Percentiles rank a stretch among this genome's conserved stretches.
Conservation (phyloP, 1,139 yeast species). For the Kodamaea suecica region DNA sequence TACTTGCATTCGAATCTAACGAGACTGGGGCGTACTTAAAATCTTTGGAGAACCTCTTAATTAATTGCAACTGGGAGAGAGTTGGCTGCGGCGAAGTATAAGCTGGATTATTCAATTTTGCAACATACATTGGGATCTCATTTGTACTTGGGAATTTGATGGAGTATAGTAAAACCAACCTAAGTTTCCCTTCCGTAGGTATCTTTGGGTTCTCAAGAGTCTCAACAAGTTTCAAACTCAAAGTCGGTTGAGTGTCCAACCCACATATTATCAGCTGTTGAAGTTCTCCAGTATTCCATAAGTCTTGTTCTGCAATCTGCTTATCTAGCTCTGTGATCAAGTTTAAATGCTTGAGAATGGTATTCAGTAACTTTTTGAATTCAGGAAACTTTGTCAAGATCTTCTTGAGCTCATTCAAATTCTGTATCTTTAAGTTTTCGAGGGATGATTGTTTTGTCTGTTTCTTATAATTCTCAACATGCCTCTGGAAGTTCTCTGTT, state of each 20-base stretch:
- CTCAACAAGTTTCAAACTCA: slow-evolving; percentile 26
- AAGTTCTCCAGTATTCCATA: slow-evolving; percentile 86
- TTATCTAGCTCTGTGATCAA: slow-evolving; percentile 81
- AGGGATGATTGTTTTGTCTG: slow-evolving; percentile 70
- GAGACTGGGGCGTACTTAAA: slow-evolving; percentile 13
- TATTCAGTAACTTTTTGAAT: slow-evolving; percentile 79
- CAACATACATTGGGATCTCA: slow-evolving; percentile 24
- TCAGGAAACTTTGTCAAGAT: slow-evolving; percentile 93
- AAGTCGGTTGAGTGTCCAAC: slow-evolving; percentile 32
- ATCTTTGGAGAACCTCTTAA: slow-evolving; percentile 29
- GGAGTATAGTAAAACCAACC: slow-evolving; percentile 67
- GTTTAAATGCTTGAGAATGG: slow-evolving; percentile 91
- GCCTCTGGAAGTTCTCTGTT: slow-evolving; percentile 82
- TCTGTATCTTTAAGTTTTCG: slow-evolving; percentile 56
- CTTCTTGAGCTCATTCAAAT: slow-evolving; percentile 83
- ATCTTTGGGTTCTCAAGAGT: slow-evolving; percentile 25
- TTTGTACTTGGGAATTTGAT: slow-evolving; percentile 49
- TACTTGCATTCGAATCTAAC: slow-evolving; percentile 6
- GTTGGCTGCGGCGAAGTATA: slow-evolving; percentile 32
- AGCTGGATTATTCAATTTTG: slow-evolving; percentile 29
- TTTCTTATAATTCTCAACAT: slow-evolving; percentile 77
- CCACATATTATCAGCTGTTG: slow-evolving; percentile 83
- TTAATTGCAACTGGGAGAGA: slow-evolving; percentile 29
- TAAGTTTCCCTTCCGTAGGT: slow-evolving; percentile 34
- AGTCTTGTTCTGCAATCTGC: slow-evolving; percentile 53